Base-by-base conservation (phyloP, 108 stramenopile genomes). In the Ochromonas danica region DNA sequence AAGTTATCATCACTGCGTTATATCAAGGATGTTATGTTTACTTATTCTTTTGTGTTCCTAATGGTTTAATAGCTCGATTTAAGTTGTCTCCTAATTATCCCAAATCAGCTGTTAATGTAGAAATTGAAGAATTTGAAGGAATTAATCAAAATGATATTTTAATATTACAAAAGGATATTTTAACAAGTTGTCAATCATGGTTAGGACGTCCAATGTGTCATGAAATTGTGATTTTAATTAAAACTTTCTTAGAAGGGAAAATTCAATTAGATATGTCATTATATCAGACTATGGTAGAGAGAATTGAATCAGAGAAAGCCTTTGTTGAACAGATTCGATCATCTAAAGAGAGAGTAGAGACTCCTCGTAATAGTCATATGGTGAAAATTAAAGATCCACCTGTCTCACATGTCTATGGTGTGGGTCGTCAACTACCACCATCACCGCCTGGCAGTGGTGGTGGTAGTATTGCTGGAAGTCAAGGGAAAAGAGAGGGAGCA, bases 211-310 rank as follows among this genome's bases (percentile, higher is more conserved):
- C 33, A 14, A 75, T 22, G 72, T 60, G 41, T 60, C 33, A 43
- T 28, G 41, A 43, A 75, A 43, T 30, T 51, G 45, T 51, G 6
- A 22, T 22, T 22, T 6, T 22, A 14, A 22, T 51, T 51, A 6
- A 51, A 22, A 6, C 6, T 14, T 51, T 51, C 45, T 51, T 75
- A 75, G 51, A 60, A 75, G 43, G 36, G 2, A 75, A 43, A 14
- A 1, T 33, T 75, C 22, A 60, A 33, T 22, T 22, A 0, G 14
- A 33, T 39, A 39, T 41, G 43, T 1, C 51, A 33, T 30, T 60
- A 60, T 30, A 75, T 43, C 17, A 42, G 1, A 39, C 31, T 33
- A 43, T 60, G 72, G 43, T 39, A 60, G 43, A 60, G 40, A 31
- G 41, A 60, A 51, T 22, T 33, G 72, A 60, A 75, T 22, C 22